Base-by-base conservation (phyloP, 2,329 filamentous ascomycete genomes). In the Chalara sp. region DNA sequence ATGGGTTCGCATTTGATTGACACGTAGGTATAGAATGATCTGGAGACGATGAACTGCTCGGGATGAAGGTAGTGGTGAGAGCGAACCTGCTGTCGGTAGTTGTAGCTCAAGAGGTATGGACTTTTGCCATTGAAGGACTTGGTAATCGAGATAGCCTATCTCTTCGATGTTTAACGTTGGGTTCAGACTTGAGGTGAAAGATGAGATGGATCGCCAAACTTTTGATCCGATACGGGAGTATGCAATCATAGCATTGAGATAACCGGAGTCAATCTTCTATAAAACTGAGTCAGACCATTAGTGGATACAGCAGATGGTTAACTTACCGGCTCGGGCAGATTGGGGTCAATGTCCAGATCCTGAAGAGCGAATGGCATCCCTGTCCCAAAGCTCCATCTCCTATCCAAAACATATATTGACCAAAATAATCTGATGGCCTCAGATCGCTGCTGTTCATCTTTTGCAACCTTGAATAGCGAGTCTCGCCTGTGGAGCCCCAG, bases 1-100 rank as follows among this genome's bases (percentile, higher is more conserved):
- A 65, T 89, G 83, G 52, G 91, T 93, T 5, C 91, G 86, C 70
- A 95, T 88, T 71, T 95, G 90, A 61, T 96, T 96, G 41, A 89
- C 81, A 39, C 91, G 82, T 12, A 96, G 73, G 64, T 95, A 93
- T 13, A 93, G 84, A 66, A 93, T 83, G 44, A 96, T 84, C 53
- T 87, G 85, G 10, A 95, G 73, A 5, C 91, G 83, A 58, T 84
- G 83, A 21, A 85, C 71, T 55, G 70, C 32, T 63, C 69, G 50
- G 63, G 69, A 51, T 8, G 71, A 69, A 12, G 54, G 48, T 44
- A 52, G 58, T 32, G 51, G 76, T 21, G 21, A 21, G 3, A 21
- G 21, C 60, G 63, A 81, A 70, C 65, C 77, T 59, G 69, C 39
- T 28, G 50, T 55, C 7, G 58, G 58, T 2, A 87, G 76, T 71